Evolutionary conservation across 225 moss, liverwort and hornwort genomes (phyloP).

Genomic region (Climacium dendroides): DNA sequence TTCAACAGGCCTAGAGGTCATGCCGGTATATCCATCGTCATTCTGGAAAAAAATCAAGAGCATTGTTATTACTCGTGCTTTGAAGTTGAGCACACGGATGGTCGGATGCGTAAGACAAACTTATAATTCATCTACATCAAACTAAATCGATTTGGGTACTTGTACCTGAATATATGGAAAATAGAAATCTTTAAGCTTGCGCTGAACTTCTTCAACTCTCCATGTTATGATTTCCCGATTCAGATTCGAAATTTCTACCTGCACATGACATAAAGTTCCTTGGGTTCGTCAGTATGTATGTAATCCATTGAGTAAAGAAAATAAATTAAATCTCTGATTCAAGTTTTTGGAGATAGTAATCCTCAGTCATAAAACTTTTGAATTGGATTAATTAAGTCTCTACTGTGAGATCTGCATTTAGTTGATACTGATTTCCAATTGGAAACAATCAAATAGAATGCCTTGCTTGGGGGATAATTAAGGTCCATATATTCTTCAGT

Average conservation of each 20-base stretch:
- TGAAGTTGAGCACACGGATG: neutral
- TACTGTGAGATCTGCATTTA: neutral
- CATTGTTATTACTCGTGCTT: neutral
- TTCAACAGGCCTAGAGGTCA: slow-evolving; percentile 18
- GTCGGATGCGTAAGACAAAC: neutral
- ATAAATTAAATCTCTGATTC: neutral
- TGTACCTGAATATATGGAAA: slow-evolving; percentile 26
- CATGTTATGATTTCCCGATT: slow-evolving; percentile 4
- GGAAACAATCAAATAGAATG: neutral
- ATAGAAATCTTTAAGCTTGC: slow-evolving; percentile 33
- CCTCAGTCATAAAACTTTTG: neutral
- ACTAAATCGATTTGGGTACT: neutral
- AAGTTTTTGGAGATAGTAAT: neutral
- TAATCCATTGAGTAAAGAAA: neutral
- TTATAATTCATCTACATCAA: neutral
- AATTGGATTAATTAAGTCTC: neutral
- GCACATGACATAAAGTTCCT: neutral
- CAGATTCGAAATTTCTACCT: slow-evolving; percentile 25
- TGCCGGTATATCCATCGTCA: slow-evolving; percentile 7
- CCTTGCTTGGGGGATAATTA: neutral
- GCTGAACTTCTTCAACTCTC: slow-evolving; percentile 20
- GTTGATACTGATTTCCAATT: neutral
- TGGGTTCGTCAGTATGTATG: neutral
- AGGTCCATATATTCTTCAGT: neutral
- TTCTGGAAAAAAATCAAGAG: neutral